phyloP scores from a whole-genome alignment of 2,329 filamentous ascomycete species.

The Pseudogymnoascus sp. region DNA sequence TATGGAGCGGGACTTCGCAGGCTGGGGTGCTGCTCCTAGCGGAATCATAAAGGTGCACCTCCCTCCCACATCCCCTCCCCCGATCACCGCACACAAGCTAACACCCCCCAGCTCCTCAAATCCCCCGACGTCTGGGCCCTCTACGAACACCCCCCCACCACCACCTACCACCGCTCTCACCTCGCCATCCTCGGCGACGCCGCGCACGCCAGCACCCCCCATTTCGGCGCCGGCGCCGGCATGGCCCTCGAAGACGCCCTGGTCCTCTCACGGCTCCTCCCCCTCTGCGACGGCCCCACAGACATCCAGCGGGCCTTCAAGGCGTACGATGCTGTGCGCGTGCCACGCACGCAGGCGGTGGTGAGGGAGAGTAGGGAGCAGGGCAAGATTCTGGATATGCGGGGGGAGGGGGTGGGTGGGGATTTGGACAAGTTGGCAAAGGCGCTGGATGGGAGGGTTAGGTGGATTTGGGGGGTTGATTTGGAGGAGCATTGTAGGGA shows the following conservation, averaged over 20 bases:
- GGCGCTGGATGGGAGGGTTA: constrained; percentile 9
- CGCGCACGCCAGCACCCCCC: constrained; percentile 48
- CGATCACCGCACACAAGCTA: background rate
- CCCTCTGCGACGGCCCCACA: constrained; percentile 9
- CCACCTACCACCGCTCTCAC: constrained; percentile 36
- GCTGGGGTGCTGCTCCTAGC: constrained; percentile 33
- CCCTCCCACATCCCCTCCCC: background rate
- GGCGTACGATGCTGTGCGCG: constrained; percentile 33
- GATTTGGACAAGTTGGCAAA: constrained; percentile 10
- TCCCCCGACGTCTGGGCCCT: constrained; percentile 47
- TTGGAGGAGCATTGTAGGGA: constrained; percentile 6
- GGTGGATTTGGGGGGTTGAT: constrained; percentile 19
- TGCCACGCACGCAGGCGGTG: constrained; percentile 33
- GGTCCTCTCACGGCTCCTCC: constrained; percentile 35
- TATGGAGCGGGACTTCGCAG: constrained; percentile 33
- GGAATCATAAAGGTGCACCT: constrained; percentile 17
- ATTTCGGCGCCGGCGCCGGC: constrained; percentile 49
- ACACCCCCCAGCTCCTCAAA: constrained; percentile 34
- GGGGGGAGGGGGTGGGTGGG: background rate
- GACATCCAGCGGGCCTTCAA: constrained; percentile 30
- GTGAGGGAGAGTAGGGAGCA: constrained; percentile 34
- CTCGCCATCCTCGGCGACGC: constrained; percentile 49
- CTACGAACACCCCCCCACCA: constrained; percentile 45
- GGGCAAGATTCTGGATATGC: constrained; percentile 21
- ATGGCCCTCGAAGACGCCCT: constrained; percentile 50